Evolutionary conservation across 129 eudicot species (phyloP).

Genomic region (Rutidosis leptorrhynchoides): DNA sequence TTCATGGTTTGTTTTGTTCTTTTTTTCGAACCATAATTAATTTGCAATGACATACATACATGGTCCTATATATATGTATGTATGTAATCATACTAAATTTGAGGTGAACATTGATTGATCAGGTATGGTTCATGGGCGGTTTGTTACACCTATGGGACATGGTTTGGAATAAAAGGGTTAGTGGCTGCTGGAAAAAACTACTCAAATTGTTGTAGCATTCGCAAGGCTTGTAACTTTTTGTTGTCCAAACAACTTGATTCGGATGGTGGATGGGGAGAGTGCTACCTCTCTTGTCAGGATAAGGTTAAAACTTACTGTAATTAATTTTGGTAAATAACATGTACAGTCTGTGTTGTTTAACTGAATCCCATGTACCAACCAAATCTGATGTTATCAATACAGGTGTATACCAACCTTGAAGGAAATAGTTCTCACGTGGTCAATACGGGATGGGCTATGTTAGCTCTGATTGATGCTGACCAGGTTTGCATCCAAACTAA

Average conservation of each 20-base stretch:
- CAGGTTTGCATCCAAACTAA: constrained; percentile 47
- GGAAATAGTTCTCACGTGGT: constrained; percentile 74
- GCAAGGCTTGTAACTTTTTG: constrained; percentile 91
- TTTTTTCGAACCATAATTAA: too few species aligned
- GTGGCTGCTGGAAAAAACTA: constrained; percentile 77
- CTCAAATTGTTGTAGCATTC: constrained; percentile 54
- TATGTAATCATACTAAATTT: constrained; percentile 20
- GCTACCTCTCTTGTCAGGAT: constrained; percentile 91
- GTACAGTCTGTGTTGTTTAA: too few species aligned
- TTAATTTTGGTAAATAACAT: background rate
- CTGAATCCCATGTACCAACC: too few species aligned
- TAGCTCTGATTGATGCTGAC: constrained; percentile 84
- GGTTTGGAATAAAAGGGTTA: constrained; percentile 92
- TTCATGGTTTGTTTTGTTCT: constrained; percentile 20
- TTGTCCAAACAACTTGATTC: constrained; percentile 86
- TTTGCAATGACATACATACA: too few species aligned
- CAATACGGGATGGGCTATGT: constrained; percentile 91
- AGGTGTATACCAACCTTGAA: constrained; percentile 82
- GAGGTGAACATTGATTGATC: constrained; percentile 12
- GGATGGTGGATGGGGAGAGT: constrained; percentile 99
- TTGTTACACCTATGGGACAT: constrained; percentile 89
- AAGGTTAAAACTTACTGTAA: constrained; percentile 69
- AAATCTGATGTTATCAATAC: constrained; percentile 24
- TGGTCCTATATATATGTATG: too few species aligned
- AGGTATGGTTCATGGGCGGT: constrained; percentile 99